phyloP scores from a whole-genome alignment of 2,329 filamentous ascomycete species.

The Ceratocystis cacaofunesta region DNA sequence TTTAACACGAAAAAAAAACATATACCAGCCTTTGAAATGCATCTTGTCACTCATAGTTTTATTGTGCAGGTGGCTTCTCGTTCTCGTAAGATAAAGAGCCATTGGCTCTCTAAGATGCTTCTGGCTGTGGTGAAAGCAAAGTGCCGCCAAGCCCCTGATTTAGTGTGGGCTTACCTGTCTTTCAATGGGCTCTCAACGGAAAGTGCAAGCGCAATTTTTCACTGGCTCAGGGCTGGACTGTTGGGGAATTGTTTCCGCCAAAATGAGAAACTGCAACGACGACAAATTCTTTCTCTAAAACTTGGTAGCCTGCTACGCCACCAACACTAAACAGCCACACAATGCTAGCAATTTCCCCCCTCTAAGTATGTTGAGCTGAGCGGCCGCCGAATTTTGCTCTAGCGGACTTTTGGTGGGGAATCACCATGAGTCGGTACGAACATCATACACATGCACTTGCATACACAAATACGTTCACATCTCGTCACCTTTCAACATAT shows the following conservation, averaged over 20 bases:
- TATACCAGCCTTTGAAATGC: too few species aligned
- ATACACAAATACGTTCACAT: neutral
- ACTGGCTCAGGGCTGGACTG: neutral
- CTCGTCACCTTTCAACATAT: neutral
- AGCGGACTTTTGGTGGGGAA: constrained; percentile 4
- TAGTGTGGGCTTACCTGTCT: neutral
- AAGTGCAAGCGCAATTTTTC: constrained; percentile 14
- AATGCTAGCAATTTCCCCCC: neutral
- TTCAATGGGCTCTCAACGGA: constrained; percentile 9
- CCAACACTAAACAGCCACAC: neutral
- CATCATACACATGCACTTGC: neutral
- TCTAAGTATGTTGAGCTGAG: neutral
- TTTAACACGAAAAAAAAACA: neutral
- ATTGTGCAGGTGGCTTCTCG: too few species aligned
- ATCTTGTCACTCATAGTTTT: too few species aligned
- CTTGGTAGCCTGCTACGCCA: neutral
- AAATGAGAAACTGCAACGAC: neutral
- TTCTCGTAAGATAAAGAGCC: too few species aligned
- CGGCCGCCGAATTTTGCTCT: neutral
- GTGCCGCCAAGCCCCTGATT: neutral
- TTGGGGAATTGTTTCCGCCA: constrained; percentile 2
- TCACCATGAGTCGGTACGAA: neutral
- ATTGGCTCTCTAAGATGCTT: neutral
- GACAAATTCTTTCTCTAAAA: neutral
- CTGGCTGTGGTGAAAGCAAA: neutral